Conservation (phyloP, 2,329 filamentous ascomycete species). For the Elsinoe batatas region DNA sequence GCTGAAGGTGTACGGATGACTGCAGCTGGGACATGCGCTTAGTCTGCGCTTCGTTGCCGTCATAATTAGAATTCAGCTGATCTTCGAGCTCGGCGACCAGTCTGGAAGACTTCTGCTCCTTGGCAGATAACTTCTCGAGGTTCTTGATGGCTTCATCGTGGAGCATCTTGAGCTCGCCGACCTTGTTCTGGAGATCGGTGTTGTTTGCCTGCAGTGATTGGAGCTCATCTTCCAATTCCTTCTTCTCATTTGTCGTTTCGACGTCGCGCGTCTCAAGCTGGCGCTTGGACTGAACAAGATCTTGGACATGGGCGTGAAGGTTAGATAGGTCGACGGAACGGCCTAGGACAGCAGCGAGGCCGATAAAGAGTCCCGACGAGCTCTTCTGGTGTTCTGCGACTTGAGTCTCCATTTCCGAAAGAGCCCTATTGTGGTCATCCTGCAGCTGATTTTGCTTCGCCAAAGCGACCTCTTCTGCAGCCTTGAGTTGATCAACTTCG, state of each 20-base stretch:
- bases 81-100: conserved; percentile 95
- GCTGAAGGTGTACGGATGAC: conserved; percentile 34
- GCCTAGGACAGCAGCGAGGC: conserved; percentile 53
- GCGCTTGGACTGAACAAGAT: conserved; percentile 37
- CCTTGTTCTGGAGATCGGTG: conserved; percentile 33
- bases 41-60: conserved; percentile 75
- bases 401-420: conserved; percentile 46
- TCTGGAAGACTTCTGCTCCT: conserved; percentile 83
- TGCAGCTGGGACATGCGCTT: conserved; percentile 70
- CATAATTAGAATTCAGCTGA: conserved; percentile 88
- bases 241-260: conserved; percentile 34
- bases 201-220: conserved; percentile 31
- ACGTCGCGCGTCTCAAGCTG: conserved; percentile 34
- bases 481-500: conserved; percentile 53
- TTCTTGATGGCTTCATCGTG: conserved; percentile 49
- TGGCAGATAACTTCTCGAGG: conserved; percentile 46
- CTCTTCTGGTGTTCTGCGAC: conserved; percentile 51
- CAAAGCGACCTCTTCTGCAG: conserved; percentile 22
- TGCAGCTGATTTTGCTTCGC: conserved; percentile 30
- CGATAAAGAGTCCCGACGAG: conserved; percentile 50
- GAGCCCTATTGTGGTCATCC: conserved; percentile 25
- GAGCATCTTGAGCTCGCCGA: conserved; percentile 37
- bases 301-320: conserved; percentile 34
- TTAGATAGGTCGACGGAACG: conserved; percentile 44
- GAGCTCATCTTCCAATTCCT: conserved; percentile 34